phyloP scores from a whole-genome alignment of 306 rosid genomes.

The Dalbergia cultrata region DNA sequence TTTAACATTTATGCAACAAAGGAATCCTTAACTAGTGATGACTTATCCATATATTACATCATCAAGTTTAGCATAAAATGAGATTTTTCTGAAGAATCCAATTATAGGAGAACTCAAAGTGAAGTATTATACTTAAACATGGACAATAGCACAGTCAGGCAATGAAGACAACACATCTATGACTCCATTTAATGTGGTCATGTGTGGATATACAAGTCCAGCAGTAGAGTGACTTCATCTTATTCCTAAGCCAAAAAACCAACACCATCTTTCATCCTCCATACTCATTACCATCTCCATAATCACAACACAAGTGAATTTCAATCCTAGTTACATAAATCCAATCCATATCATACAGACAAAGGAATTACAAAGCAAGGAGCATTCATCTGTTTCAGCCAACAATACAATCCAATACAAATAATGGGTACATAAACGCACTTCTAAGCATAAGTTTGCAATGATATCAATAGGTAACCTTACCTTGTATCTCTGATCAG shows the following conservation, averaged over 20 bases:
- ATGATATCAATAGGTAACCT: conserved; percentile 15
- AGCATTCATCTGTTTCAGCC: background rate
- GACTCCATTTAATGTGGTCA: too few species aligned
- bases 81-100: background rate
- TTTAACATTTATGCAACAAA: background rate
- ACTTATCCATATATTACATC: background rate
- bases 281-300: too few species aligned
- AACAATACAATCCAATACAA: conserved; percentile 16
- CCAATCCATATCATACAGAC: conserved; percentile 10
- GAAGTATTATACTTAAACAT: background rate
- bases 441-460: background rate
- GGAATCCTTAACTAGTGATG: background rate
- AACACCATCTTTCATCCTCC: too few species aligned
- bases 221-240: too few species aligned
- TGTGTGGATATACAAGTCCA: too few species aligned
- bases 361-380: conserved; percentile 2
- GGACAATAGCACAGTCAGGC: background rate
- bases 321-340: background rate
- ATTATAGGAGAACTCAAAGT: background rate
- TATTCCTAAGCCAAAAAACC: too few species aligned
- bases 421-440: background rate
- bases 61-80: conserved; percentile 6
- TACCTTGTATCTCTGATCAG: conserved; percentile 88
- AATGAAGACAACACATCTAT: background rate
- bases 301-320: too few species aligned